Conservation (phyloP, 2,329 filamentous ascomycete genomes). For the Coniochaeta ligniaria region DNA sequence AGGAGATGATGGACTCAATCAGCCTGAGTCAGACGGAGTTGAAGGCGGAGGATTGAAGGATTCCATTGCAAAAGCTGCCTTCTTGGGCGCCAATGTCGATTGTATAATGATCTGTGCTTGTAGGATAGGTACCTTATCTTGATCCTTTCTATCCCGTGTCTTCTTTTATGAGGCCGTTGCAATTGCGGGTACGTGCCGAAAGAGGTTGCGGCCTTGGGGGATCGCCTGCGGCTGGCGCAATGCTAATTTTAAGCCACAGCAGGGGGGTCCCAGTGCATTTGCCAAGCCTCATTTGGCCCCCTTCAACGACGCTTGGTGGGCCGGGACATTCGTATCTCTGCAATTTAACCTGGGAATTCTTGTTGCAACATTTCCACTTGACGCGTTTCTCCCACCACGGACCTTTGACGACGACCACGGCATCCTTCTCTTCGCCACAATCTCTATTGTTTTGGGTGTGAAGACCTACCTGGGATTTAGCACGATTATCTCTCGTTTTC, state of each 20-base stretch:
- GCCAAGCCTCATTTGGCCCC: neutral
- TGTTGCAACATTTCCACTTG: neutral
- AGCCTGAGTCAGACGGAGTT: constrained; percentile 5
- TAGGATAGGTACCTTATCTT: no score
- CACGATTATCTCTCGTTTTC: neutral
- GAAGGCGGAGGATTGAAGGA: neutral
- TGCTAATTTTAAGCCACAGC: neutral
- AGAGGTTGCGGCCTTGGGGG: no score
- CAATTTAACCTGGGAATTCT: constrained; percentile 2
- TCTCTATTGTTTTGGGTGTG: neutral
- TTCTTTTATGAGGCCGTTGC: no score
- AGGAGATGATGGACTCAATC: constrained; percentile 4
- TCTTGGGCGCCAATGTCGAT: neutral
- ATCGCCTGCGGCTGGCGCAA: neutral
- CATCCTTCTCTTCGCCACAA: neutral
- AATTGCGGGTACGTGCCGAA: neutral
- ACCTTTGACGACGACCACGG: neutral
- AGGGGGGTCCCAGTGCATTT: neutral
- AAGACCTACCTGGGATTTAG: neutral
- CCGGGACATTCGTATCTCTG: neutral
- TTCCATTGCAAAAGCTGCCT: neutral
- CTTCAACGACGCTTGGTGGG: neutral
- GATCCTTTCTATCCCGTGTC: neutral
- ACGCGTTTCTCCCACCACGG: constrained; percentile 1
- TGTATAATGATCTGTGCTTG: neutral